phyloP scores from a whole-genome alignment of 2,329 filamentous ascomycete species.

The Botryotinia globosa region DNA sequence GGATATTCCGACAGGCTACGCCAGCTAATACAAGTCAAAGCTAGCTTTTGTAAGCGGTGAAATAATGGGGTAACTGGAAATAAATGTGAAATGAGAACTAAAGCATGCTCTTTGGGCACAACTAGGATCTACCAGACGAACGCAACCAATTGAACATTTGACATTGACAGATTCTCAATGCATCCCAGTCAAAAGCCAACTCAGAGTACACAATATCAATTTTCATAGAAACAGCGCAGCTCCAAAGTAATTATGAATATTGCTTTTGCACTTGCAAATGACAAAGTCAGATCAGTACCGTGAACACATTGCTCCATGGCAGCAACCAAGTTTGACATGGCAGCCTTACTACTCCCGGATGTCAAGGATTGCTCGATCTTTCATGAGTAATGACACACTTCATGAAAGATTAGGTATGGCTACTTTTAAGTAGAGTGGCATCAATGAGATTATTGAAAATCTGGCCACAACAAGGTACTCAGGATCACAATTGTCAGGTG shows the following conservation, averaged over 20 bases:
- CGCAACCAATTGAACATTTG: neutral
- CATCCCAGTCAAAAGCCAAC: neutral
- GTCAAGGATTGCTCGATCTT: neutral
- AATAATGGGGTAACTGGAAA: neutral
- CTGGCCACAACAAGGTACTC: neutral
- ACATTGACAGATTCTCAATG: neutral
- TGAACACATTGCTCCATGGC: neutral
- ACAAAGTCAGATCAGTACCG: neutral
- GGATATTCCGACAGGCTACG: neutral
- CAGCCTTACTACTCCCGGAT: neutral
- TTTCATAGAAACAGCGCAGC: rapidly evolving
- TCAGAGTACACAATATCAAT: neutral
- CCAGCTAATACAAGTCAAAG: neutral
- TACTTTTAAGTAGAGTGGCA: neutral
- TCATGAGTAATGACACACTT: neutral
- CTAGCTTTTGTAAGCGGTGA: neutral
- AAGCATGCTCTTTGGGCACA: neutral
- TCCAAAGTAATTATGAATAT: neutral
- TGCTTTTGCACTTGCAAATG: neutral
- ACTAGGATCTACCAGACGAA: neutral
- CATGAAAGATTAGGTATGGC: neutral
- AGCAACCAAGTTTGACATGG: neutral
- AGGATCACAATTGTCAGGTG: neutral
- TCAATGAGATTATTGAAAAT: neutral
- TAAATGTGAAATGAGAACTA: neutral